Conservation (phyloP, 202 grass and related monocot genomes). For the Bolboschoenoplectus hybrid region DNA sequence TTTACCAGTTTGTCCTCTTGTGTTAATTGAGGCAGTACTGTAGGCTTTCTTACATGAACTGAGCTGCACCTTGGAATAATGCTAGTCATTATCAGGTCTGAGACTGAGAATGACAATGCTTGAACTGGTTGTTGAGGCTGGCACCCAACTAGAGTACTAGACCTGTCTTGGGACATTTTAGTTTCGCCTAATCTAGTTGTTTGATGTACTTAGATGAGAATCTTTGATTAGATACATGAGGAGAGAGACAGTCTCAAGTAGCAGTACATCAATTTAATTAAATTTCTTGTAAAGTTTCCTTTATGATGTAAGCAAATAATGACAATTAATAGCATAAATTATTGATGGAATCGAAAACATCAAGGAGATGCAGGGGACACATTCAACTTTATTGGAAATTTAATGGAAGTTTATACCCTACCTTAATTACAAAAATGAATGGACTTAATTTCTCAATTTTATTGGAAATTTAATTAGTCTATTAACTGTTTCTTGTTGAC, state of each 20-base stretch:
- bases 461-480: neutral
- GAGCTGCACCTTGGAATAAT: neutral
- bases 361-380: neutral
- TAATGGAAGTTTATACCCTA: neutral
- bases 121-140: constrained; percentile 16
- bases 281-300: neutral
- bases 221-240: constrained; percentile 18
- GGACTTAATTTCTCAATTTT: neutral
- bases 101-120: constrained; percentile 14
- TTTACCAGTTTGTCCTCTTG: neutral
- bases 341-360: neutral
- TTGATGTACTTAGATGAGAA: constrained; percentile 24
- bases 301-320: neutral
- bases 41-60: neutral
- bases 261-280: constrained; percentile 3
- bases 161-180: constrained; percentile 26
- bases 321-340: neutral
- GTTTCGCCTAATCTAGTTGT: constrained; percentile 37
- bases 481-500: neutral
- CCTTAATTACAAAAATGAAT: neutral
- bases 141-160: constrained; percentile 14
- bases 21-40: neutral
- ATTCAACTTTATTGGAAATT: neutral
- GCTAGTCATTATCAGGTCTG: constrained; percentile 22
- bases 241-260: neutral